Evolutionary conservation across 1,284 basidiomycete genomes (phyloP).

Genomic region (Grifola frondosa): DNA sequence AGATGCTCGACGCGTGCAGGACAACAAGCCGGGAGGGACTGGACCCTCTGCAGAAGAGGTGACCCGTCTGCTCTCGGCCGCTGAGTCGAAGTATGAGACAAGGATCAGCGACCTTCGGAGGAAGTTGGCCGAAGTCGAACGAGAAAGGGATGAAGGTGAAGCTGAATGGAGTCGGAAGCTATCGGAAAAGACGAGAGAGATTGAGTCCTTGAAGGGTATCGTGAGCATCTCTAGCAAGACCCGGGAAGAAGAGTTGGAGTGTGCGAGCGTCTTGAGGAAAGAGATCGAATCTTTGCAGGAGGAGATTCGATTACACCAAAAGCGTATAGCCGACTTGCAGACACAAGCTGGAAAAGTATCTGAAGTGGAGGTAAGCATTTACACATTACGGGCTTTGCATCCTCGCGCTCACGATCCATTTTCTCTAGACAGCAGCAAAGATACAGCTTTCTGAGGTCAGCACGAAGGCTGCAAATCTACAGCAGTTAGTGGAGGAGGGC

Average conservation of each 20-base stretch:
- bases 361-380: conserved; percentile 54
- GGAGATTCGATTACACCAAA: conserved; percentile 46
- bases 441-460: conserved; percentile 45
- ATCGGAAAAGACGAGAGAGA: conserved; percentile 71
- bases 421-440: conserved; percentile 43
- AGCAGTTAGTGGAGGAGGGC: conserved; percentile 62
- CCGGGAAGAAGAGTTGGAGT: conserved; percentile 59
- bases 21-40: conserved; percentile 43
- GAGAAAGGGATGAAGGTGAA: conserved; percentile 77
- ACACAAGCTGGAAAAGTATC: conserved; percentile 49
- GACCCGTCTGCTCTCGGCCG: conserved; percentile 71
- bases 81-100: conserved; percentile 75
- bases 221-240: conserved; percentile 57
- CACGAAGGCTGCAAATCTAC: conserved; percentile 45
- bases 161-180: conserved; percentile 83
- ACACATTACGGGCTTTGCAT: not conserved
- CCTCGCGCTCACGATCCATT: not conserved
- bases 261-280: conserved; percentile 51
- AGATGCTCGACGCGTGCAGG: conserved; percentile 62
- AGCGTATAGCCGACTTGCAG: conserved; percentile 48
- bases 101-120: conserved; percentile 70
- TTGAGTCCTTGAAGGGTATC: conserved; percentile 66
- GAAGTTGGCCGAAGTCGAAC: conserved; percentile 57
- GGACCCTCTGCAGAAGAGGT: conserved; percentile 66
- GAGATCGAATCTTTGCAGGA: conserved; percentile 54